These are phyloP conservation scores for Xylaria multiplex DNA, from an alignment of 2,329 filamentous ascomycete species.

Conservation along the genomic window DNA sequence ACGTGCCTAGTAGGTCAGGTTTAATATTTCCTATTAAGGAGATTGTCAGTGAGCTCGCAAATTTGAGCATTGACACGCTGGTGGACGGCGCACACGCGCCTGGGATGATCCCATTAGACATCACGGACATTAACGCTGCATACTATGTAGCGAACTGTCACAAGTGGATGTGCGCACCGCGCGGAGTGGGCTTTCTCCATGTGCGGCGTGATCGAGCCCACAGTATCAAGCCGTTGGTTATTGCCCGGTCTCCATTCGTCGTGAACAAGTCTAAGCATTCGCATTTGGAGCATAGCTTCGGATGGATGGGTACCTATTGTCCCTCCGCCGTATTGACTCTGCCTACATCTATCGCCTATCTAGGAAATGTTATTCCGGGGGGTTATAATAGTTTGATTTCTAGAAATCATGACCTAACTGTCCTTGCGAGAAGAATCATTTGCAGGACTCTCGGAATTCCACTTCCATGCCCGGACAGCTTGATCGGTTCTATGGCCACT, in stretches of 20 bases:
- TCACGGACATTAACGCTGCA: constrained; percentile 25
- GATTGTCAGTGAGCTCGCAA: constrained; percentile 27
- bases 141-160: constrained; percentile 30
- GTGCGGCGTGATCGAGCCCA: constrained; percentile 17
- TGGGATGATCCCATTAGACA: constrained; percentile 19
- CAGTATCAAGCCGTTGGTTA: constrained; percentile 21
- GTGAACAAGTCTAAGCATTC: constrained; percentile 14
- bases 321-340: constrained; percentile 24
- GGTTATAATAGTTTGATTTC: constrained; percentile 21
- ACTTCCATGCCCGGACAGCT: constrained; percentile 26
- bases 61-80: constrained; percentile 18
- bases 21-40: constrained; percentile 29
- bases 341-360: constrained; percentile 20
- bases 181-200: constrained; percentile 29
- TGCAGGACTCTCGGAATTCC: constrained; percentile 20
- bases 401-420: constrained; percentile 26
- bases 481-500: constrained; percentile 30
- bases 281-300: constrained; percentile 27
- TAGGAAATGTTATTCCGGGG: constrained; percentile 20
- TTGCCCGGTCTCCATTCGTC: constrained; percentile 20
- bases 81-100: constrained; percentile 30
- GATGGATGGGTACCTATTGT: constrained; percentile 24
- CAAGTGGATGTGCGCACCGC: constrained; percentile 33
- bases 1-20: constrained; percentile 25
- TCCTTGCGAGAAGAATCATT: constrained; percentile 21